Conservation (phyloP, 2,329 filamentous ascomycete species). For the Rasamsonia emersonii region DNA sequence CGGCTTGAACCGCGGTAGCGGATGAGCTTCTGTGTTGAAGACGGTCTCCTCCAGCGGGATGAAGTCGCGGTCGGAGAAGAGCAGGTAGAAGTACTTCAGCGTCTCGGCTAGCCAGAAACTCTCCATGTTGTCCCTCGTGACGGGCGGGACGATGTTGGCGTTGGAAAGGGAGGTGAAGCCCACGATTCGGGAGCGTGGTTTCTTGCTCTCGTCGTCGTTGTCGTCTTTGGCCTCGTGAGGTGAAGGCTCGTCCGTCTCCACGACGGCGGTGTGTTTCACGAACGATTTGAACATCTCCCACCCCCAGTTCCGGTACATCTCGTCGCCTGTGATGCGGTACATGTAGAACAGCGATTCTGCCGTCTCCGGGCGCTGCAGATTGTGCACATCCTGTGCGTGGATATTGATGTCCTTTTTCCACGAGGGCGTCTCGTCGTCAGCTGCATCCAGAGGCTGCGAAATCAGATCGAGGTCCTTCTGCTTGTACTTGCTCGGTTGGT, state of each 20-base stretch:
- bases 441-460: constrained; percentile 25
- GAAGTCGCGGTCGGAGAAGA: constrained; percentile 78
- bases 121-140: constrained; percentile 84
- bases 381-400: constrained; percentile 76
- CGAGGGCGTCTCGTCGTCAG: constrained; percentile 21
- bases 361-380: constrained; percentile 90
- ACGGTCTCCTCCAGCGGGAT: constrained; percentile 80
- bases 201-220: constrained; percentile 2
- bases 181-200: constrained; percentile 21
- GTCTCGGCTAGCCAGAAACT: constrained; percentile 99
- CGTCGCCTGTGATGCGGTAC: constrained; percentile 93
- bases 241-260: constrained; percentile 46
- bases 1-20: constrained; percentile 79
- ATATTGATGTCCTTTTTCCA: constrained; percentile 77
- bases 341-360: constrained; percentile 97
- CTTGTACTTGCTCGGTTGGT: constrained; percentile 1
- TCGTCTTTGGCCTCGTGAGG: constrained; percentile 10
- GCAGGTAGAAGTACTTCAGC: constrained; percentile 91
- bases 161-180: constrained; percentile 77
- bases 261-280: constrained; percentile 71
- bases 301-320: constrained; percentile 86
- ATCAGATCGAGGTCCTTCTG: constrained; percentile 23
- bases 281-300: constrained; percentile 98
- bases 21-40: constrained; percentile 93
- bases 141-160: constrained; percentile 63